phyloP scores from a whole-genome alignment of 805 yeast genomes.

The Wickerhamomyces xylosicus region DNA sequence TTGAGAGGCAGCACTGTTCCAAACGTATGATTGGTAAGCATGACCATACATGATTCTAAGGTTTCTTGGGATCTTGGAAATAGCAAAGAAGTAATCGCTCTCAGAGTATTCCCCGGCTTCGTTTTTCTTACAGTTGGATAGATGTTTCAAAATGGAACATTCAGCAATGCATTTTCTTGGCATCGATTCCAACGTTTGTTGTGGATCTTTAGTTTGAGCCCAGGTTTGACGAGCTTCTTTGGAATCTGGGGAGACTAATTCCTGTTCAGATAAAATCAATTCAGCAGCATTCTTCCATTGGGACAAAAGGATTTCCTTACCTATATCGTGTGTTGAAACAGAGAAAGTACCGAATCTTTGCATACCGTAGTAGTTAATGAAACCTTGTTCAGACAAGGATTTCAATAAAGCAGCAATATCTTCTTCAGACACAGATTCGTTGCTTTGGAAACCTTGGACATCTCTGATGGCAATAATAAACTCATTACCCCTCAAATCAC shows the following conservation, averaged over 20 bases:
- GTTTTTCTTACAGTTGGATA: conserved; percentile 40
- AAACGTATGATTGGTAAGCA: conserved; percentile 92
- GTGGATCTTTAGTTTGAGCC: conserved; percentile 63
- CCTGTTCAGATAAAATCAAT: conserved; percentile 76
- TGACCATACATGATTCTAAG: conserved; percentile 92
- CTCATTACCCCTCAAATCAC: conserved; percentile 84
- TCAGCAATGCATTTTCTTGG: conserved; percentile 89
- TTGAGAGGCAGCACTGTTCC: conserved; percentile 81
- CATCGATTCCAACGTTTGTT: conserved; percentile 58
- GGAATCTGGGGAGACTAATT: conserved; percentile 72
- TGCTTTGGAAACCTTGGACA: conserved; percentile 31
- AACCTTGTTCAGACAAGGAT: conserved; percentile 59
- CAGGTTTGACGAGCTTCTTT: conserved; percentile 75
- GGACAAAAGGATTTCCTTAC: conserved; percentile 56
- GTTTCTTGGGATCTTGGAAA: conserved; percentile 86
- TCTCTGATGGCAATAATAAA: conserved; percentile 79
- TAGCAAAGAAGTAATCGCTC: conserved; percentile 62
- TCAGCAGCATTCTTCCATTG: conserved; percentile 79
- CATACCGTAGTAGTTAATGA: conserved; percentile 94
- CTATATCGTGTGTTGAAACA: conserved; percentile 81
- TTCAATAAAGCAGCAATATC: conserved; percentile 42
- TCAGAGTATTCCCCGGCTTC: conserved; percentile 35
- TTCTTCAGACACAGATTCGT: conserved; percentile 27
- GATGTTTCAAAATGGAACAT: conserved; percentile 50
- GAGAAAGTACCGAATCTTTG: conserved; percentile 97